Percentiles rank a stretch among this genome's conserved stretches.
These are phyloP conservation scores for Lodderomyces metapsilosis DNA, from an alignment of 1,139 yeast genomes.

Conservation along the genomic window DNA sequence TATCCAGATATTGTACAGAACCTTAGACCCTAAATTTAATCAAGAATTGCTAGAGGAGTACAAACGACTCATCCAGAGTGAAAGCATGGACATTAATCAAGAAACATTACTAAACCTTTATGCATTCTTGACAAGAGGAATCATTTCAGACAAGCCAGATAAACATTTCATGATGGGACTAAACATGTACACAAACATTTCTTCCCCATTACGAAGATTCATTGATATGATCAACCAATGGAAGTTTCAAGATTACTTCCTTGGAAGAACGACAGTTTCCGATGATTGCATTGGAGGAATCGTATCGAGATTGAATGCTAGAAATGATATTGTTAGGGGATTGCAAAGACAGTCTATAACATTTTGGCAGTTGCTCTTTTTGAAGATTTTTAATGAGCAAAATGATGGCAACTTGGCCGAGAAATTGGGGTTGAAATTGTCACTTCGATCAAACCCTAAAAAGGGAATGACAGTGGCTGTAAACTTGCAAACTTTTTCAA, in stretches of 20 bases:
- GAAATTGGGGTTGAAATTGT: conserved; percentile 20
- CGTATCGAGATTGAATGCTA: conserved; percentile 10
- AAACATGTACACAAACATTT: conserved; percentile 64
- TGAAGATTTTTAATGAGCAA: conserved; percentile 26
- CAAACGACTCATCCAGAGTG: conserved; percentile 10
- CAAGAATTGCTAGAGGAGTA: conserved; percentile 39
- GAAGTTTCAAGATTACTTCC: conserved; percentile 33
- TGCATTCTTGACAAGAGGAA: conserved; percentile 26
- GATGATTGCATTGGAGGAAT: conserved; percentile 8
- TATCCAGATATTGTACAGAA: conserved; percentile 58
- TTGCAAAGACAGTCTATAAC: conserved; percentile 25
- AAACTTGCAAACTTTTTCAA: conserved; percentile 27
- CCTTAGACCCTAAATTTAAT: conserved; percentile 32
- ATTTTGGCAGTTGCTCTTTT: conserved; percentile 42
- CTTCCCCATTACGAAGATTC: conserved; percentile 86
- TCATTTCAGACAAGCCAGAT: conserved; percentile 24
- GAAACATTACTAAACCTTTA: conserved; percentile 8
- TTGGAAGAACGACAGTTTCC: conserved; percentile 9
- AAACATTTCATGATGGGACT: conserved; percentile 69
- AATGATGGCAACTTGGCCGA: conserved; percentile 18
- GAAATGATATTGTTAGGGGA: conserved; percentile 20
- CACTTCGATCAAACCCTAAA: conserved; percentile 28
- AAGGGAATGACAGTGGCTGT: conserved; percentile 25
- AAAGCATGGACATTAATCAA: conserved; percentile 18
- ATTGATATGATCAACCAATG: conserved; percentile 83